Evolutionary conservation across 768 basidiomycete genomes (phyloP), one percentile per base, ranked within the genome.

Genomic region (Russula sp.): DNA sequence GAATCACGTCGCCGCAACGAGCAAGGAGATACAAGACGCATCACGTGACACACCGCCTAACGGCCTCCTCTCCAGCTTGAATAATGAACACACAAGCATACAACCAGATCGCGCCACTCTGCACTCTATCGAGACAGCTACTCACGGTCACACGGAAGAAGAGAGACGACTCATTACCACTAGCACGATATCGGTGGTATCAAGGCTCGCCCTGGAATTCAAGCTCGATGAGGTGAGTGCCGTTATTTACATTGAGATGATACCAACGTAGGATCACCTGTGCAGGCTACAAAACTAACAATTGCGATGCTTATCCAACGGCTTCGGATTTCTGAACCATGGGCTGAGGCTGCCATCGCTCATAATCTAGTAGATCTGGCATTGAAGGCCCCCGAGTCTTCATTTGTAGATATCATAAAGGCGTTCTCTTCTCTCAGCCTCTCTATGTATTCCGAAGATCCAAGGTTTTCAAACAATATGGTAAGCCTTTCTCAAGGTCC

Each of bases 221-320:
- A 76, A 83, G 60, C 81, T 82, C 63, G 90, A 93, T 70, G 94
- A 96, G 75, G 93, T 90, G 49, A 65, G 67, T 45, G 34, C 22
- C 46, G 13, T 32, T 29, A 32, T 32, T 36, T 0, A 5, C 8
- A 25, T 5, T 6, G 13, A 45, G 35, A 11, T 9, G 41, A 47
- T 2, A 18, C 38, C n/a, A 7, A 6, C 41, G 63, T 11, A 56
- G 18, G 35, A 34, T 48, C n/a, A 29, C 29, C 56, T 18, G 57
- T 41, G 29, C 57, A 90, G 88, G 87, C 93, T 14, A 93, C 89
- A 5, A 84, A 87, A 41, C 77, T 97, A 20, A 94, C 93, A 2
- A 83, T 94, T 14, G 94, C 93, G 0, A 96, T 97, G 93, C 76
- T 98, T 10, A 75, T 97, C 42, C 95, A 97, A 74, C 83, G 93